phyloP scores from a whole-genome alignment of 2,329 filamentous ascomycete genomes.

The Talaromyces pinophilus region DNA sequence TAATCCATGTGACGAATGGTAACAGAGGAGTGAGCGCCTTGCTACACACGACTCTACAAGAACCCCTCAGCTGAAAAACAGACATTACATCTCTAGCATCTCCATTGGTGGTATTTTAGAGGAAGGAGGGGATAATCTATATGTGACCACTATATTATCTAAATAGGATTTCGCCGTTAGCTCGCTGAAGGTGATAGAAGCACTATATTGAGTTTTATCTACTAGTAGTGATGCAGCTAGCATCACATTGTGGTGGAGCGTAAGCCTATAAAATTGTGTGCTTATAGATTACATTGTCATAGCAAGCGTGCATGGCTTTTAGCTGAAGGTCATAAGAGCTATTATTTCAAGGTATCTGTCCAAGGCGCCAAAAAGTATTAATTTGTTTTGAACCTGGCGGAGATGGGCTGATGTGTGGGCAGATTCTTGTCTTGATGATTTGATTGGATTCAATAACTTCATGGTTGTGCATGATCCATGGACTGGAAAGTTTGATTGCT shows the following conservation, averaged over 20 bases:
- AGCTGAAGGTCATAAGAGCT: background rate
- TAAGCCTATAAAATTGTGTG: background rate
- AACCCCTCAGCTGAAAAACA: background rate
- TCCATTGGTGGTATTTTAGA: background rate
- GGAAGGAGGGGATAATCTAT: background rate
- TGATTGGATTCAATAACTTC: background rate
- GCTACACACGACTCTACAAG: background rate
- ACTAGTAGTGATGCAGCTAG: background rate
- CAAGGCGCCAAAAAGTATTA: background rate
- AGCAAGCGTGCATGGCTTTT: background rate
- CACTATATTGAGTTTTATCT: background rate
- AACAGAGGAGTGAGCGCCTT: background rate
- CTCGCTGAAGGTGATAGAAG: background rate
- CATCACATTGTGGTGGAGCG: background rate
- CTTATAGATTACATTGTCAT: background rate
- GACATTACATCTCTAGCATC: background rate
- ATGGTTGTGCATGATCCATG: background rate
- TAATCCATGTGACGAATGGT: background rate
- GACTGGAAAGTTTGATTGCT: constrained; percentile 3
- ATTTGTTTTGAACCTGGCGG: background rate
- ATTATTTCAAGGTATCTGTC: background rate
- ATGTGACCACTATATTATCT: background rate
- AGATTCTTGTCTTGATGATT: background rate
- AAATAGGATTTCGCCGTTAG: background rate
- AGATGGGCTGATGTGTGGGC: background rate